Evolutionary conservation across 495 filamentous ascomycete species (phyloP).

Genomic region (Neurospora terricola): DNA sequence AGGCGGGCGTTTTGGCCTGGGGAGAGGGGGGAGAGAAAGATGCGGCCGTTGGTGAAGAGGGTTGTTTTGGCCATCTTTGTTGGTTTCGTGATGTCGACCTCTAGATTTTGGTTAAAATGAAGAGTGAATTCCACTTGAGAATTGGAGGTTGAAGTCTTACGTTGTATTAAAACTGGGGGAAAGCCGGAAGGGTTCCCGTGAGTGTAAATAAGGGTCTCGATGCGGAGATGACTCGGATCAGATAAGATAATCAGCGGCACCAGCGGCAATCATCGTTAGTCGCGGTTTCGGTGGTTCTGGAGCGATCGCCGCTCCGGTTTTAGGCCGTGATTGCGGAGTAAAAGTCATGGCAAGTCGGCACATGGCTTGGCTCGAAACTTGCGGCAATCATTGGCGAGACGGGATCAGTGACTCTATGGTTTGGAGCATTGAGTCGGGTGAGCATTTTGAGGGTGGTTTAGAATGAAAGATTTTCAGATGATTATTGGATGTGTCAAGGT

Average conservation of each 20-base stretch:
- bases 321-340: background rate
- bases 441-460: background rate
- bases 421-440: background rate
- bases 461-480: background rate
- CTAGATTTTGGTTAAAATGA: too few species aligned
- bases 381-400: background rate
- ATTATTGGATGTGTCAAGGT: background rate
- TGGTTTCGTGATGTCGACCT: background rate
- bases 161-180: too few species aligned
- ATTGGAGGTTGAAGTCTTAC: too few species aligned
- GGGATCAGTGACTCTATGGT: background rate
- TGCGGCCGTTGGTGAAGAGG: slow-evolving; percentile 24
- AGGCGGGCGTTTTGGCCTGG: slow-evolving; percentile 20
- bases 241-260: background rate
- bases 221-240: background rate
- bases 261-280: background rate
- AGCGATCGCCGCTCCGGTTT: background rate
- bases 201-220: background rate
- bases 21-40: slow-evolving; percentile 16
- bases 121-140: too few species aligned
- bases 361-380: background rate
- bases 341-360: background rate
- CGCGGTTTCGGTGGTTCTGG: background rate
- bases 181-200: too few species aligned
- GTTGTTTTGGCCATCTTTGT: slow-evolving; percentile 8